Evolutionary conservation across 257 asterid species (phyloP).

Genomic region (Echites panduratus): DNA sequence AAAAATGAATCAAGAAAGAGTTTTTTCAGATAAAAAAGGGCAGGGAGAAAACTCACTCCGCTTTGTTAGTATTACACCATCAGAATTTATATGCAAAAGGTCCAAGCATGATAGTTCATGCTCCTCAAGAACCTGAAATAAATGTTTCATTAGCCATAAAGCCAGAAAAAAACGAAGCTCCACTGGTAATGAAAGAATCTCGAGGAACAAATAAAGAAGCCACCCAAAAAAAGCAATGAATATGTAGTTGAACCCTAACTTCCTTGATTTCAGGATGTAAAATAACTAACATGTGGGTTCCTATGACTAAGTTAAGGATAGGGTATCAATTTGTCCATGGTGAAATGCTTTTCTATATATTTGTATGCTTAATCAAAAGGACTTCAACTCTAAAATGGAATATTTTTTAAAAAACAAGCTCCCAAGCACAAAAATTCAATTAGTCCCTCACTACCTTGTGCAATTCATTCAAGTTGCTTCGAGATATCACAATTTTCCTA

Average conservation of each 20-base stretch:
- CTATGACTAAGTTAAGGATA: not conserved
- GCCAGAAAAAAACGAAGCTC: slow-evolving; percentile 4
- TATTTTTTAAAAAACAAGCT: not conserved
- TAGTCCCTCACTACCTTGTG: slow-evolving; percentile 50
- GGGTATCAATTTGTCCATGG: not conserved
- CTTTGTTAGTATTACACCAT: slow-evolving; percentile 74
- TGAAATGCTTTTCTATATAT: no score
- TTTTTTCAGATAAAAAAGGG: not conserved
- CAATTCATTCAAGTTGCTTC: slow-evolving; percentile 81
- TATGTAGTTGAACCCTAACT: not conserved
- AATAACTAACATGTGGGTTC: not conserved
- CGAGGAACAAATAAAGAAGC: not conserved
- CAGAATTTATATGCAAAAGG: slow-evolving; percentile 66
- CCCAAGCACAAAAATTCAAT: slow-evolving; percentile 9
- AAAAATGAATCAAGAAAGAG: not conserved
- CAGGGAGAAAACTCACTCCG: slow-evolving; percentile 51
- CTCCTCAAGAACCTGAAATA: slow-evolving; percentile 87
- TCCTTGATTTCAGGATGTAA: not conserved
- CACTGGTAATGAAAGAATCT: not conserved
- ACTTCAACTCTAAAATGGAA: not conserved
- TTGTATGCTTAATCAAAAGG: not conserved
- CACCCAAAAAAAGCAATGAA: not conserved
- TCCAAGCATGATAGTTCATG: slow-evolving; percentile 71
- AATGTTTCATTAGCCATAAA: slow-evolving; percentile 14
- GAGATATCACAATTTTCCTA: slow-evolving; percentile 72